Conservation (phyloP, 805 yeast species). For the Jamesozyma spencerorum region DNA sequence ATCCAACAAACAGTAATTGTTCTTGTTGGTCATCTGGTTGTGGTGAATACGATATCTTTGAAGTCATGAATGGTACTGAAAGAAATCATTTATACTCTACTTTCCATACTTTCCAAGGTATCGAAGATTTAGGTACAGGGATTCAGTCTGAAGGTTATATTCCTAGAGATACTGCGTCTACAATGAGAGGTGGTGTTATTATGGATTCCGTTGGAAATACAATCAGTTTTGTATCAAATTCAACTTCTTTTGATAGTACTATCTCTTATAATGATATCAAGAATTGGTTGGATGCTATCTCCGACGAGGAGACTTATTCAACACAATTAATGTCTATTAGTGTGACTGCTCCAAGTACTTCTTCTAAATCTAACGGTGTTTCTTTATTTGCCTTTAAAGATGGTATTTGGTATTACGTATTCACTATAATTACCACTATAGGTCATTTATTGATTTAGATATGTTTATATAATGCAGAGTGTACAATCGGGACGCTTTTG, state of each 20-base stretch:
- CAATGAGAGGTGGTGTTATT: constrained; percentile 65
- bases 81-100: constrained; percentile 51
- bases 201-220: constrained; percentile 55
- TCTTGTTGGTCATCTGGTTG: constrained; percentile 74
- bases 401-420: constrained; percentile 23
- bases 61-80: constrained; percentile 57
- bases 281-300: constrained; percentile 36
- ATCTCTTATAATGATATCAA: constrained; percentile 37
- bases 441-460: constrained; percentile 17
- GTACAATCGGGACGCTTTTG: no score
- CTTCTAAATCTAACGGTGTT: constrained; percentile 18
- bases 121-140: constrained; percentile 53
- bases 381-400: constrained; percentile 10
- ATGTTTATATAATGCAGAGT: no score
- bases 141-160: constrained; percentile 47
- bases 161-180: constrained; percentile 39
- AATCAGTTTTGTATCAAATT: constrained; percentile 50
- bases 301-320: constrained; percentile 21
- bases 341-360: constrained; percentile 31
- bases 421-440: constrained; percentile 18
- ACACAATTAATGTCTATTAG: constrained; percentile 29
- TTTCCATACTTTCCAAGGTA: constrained; percentile 62
- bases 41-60: constrained; percentile 73
- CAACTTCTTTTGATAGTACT: constrained; percentile 40
- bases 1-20: constrained; percentile 48